Base-by-base conservation (phyloP, 495 filamentous ascomycete genomes). In the Daldinia grandis region DNA sequence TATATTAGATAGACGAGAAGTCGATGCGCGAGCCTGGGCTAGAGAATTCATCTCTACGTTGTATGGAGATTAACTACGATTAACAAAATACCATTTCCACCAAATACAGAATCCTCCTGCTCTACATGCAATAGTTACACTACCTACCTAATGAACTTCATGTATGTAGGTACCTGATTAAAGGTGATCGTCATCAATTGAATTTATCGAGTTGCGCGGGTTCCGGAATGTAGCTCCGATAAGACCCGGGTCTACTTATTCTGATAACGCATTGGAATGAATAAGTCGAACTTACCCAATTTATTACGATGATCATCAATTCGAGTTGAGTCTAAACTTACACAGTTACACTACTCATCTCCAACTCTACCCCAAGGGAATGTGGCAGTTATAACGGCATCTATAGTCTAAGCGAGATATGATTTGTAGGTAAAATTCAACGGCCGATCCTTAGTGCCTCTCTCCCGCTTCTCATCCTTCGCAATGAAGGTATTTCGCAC, bases 401-500 rank as follows among this genome's bases (percentile, higher is more conserved):
- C 7, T 14, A 58, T 53, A 53, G 27, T 62, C 27, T 21, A 51
- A n/a, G 31, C 5, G 54, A 66, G 44, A 60, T 58, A 67, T 72
- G 69, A 64, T 64, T 60, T 47, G 47, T 51, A 60, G 58, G 47
- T 47, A 72, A 72, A 51, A 33, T 56, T 15, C 40, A 61, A 40
- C 17, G 27, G 62, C 28, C 3, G 10, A 30, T 54, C 15, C 25
- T 21, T 37, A 30, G 7, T 50, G 17, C 38, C 60, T 47, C 2
- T 63, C 14, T 9, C 37, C 10, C 25, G 0, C 21, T 28, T 24
- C 35, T 54, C 25, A n/a, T 30, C 33, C 38, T 64, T 64, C 53
- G 61, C 12, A 35, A 77, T 75, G 75, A 77, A 42, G 61, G 55
- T 57, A 53, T 62, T 73, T 58, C 66, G 42, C 42, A 4, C 30